phyloP scores from a whole-genome alignment of 2,329 filamentous ascomycete species.

The Cladosporium cucumerinum region DNA sequence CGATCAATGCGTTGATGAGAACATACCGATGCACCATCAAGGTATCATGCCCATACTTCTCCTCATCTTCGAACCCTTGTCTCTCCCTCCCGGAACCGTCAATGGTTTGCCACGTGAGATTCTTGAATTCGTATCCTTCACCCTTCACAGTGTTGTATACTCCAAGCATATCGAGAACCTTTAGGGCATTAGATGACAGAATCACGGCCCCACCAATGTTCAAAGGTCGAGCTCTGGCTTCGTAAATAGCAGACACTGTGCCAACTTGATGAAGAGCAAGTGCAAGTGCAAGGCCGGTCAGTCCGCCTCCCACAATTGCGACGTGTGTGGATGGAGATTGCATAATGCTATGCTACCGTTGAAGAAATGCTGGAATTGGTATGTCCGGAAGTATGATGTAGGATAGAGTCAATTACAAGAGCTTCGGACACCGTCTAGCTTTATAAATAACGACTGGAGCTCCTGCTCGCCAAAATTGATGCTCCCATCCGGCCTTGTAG shows the following conservation, averaged over 20 bases:
- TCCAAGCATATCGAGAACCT: not conserved
- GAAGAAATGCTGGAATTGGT: not conserved
- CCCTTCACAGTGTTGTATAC: not conserved
- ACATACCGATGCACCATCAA: not conserved
- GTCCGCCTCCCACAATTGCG: not conserved
- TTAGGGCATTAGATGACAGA: not conserved
- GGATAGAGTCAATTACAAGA: not conserved
- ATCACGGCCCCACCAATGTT: not conserved
- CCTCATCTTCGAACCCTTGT: not conserved
- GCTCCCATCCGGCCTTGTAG: not conserved
- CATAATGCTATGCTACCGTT: not conserved
- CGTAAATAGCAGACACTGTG: not conserved
- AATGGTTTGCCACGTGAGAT: not conserved
- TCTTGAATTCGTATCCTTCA: not conserved
- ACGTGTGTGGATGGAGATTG: not conserved
- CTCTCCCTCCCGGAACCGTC: not conserved
- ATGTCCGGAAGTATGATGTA: not conserved
- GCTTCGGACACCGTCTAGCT: not conserved
- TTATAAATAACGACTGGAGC: not conserved
- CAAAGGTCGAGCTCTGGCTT: not conserved
- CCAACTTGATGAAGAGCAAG: not conserved
- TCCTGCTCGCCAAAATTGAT: not conserved
- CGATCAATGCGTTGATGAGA: not conserved
- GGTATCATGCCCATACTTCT: not conserved
- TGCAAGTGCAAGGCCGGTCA: not conserved